These are phyloP conservation scores for Stylosanthes scabra DNA, from an alignment of 331 rosid species.

Conservation along the genomic window DNA sequence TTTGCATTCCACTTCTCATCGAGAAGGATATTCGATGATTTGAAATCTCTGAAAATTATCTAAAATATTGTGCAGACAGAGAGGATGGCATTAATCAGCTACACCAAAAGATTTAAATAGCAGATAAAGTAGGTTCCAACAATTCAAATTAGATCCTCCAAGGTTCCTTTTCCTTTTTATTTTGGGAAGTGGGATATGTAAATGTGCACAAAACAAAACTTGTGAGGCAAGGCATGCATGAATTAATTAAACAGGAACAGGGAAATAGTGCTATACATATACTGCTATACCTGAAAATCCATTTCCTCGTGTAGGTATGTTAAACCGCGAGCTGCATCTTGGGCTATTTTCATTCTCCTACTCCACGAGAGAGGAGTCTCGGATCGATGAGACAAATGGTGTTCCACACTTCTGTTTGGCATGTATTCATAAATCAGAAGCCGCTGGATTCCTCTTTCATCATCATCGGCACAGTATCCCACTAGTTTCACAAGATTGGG, in stretches of 20 bases:
- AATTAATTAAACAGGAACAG: constrained; percentile 25
- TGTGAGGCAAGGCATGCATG: constrained; percentile 18
- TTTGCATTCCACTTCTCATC: constrained; percentile 96
- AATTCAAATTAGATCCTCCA: constrained; percentile 12
- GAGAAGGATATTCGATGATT: constrained; percentile 93
- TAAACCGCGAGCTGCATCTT: constrained; percentile 93
- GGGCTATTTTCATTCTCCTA: constrained; percentile 85
- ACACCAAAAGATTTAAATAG: constrained; percentile 15
- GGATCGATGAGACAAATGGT: constrained; percentile 72
- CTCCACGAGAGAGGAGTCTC: constrained; percentile 85
- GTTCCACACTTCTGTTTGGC: constrained; percentile 90
- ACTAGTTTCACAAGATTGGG: constrained; percentile 97
- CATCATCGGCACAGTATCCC: constrained; percentile 97
- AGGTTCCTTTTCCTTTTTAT: constrained; percentile 8
- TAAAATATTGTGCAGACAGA: constrained; percentile 38
- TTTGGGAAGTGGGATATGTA: constrained; percentile 20
- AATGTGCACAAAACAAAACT: constrained; percentile 16
- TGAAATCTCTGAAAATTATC: constrained; percentile 99
- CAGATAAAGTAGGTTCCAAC: background rate
- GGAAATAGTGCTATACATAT: constrained; percentile 38
- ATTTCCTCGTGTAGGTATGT: constrained; percentile 89
- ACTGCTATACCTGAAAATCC: constrained; percentile 81
- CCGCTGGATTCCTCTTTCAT: constrained; percentile 97
- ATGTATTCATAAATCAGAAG: constrained; percentile 87
- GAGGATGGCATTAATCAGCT: constrained; percentile 26